Evolutionary conservation across 768 basidiomycete species (phyloP).

Genomic region (Pisolithus tinctorius): DNA sequence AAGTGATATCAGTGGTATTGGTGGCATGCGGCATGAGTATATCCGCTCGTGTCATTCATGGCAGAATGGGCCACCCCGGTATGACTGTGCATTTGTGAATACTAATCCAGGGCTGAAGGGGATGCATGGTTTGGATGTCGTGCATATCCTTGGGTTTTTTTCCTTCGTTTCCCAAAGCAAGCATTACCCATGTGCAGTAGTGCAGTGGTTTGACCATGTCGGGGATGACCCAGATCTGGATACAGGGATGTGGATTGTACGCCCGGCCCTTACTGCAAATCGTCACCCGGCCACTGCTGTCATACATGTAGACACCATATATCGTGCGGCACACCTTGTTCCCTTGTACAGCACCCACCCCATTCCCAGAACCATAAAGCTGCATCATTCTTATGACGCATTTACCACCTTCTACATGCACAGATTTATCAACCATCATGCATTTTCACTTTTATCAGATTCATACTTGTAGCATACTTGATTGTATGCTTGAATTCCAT

Average conservation of each 20-base stretch:
- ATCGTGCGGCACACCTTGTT: background rate
- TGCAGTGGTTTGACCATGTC: slow-evolving; percentile 20
- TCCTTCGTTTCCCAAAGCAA: background rate
- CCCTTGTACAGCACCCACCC: background rate
- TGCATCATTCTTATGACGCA: background rate
- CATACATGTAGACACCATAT: background rate
- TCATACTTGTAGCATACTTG: background rate
- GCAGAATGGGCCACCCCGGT: too few relatives aligned
- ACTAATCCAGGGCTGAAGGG: too few relatives aligned
- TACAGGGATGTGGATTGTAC: slow-evolving; percentile 23
- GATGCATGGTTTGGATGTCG: too few relatives aligned
- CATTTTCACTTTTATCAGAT: background rate
- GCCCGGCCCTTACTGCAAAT: background rate
- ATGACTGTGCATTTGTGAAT: too few relatives aligned
- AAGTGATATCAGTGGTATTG: too few relatives aligned
- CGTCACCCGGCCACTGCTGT: background rate
- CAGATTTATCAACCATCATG: slow-evolving; percentile 14
- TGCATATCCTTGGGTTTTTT: too few relatives aligned
- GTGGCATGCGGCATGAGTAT: too few relatives aligned
- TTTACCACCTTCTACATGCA: background rate
- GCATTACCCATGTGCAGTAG: slow-evolving; percentile 19
- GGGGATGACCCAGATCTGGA: slow-evolving; percentile 10
- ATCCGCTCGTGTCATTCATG: too few relatives aligned
- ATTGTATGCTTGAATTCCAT: too few relatives aligned
- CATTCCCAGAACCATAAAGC: slow-evolving; percentile 3